Evolutionary conservation across 306 rosid species (phyloP), one percentile per base, ranked within the genome.

Genomic region (Biancaea sappan): DNA sequence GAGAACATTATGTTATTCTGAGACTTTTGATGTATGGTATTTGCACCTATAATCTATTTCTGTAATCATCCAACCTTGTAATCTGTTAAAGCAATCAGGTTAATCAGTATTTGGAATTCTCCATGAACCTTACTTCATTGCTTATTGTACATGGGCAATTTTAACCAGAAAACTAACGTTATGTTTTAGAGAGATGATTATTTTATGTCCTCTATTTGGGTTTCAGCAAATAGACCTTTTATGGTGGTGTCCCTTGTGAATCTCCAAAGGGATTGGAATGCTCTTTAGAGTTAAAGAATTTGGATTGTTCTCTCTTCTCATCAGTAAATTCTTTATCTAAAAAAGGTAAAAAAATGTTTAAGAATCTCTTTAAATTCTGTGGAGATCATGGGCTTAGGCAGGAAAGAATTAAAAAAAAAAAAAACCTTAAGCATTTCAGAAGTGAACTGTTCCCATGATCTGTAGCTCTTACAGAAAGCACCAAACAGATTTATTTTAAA

Each of bases 31-130:
- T 41, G 37, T 32, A 31, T 2, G 63, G 70, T 52, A 22, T 52
- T 59, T 74, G 74, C 43, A 56, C 44, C 13, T 4, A 37, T 35
- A 69, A 19, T 11, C 71, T 28, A 71, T 76, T 67, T 72, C 34
- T 24, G 64, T n/a, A 84, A 56, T 29, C 60, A 29, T 82, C 43
- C 74, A 69, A 69, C 48, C 46, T 66, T 46, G 63, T 18, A 46
- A 60, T 12, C 35, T 14, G 13, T 32, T 43, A 57, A 14, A 72
- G 77, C 53, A 80, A 74, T 24, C 19, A 26, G 57, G 50, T 52
- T 40, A 41, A 41, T 31, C 52, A 21, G 48, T 54, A 78, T 56
- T 62, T n/a, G 35, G 64, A 79, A 74, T 47, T 81, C 63, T 34
- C 14, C 0, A 44, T 11, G 40, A 19, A 44, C 47, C 38, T 44